phyloP scores from a whole-genome alignment of 225 moss, liverwort and hornwort species.

The Bryoerythrophyllum caledonicum region DNA sequence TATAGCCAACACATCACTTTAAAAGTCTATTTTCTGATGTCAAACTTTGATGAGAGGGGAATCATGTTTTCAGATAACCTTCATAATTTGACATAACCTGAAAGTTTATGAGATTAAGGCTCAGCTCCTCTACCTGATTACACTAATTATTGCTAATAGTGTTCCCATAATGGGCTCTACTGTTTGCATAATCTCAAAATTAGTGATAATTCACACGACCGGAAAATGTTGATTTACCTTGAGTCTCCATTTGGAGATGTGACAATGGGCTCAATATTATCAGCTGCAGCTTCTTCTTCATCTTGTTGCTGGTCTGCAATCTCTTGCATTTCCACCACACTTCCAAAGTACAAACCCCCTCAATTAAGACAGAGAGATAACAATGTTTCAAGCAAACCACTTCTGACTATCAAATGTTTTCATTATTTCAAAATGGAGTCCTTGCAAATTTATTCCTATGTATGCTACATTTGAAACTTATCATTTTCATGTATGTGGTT shows the following conservation, averaged over 20 bases:
- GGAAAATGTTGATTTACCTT: conserved; percentile 6
- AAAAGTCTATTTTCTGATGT: not conserved
- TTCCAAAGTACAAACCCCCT: conserved; percentile 13
- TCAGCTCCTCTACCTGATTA: not conserved
- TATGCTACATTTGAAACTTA: not conserved
- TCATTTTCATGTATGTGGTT: not conserved
- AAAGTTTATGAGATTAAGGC: not conserved
- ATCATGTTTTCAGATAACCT: not conserved
- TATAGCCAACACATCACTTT: conserved; percentile 7
- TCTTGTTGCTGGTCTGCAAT: conserved; percentile 73
- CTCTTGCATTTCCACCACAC: conserved; percentile 90
- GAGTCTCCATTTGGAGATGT: not conserved
- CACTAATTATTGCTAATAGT: not conserved
- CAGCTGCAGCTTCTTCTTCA: conserved; percentile 34
- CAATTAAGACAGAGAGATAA: not conserved
- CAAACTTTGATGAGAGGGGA: not conserved
- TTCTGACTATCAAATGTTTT: not conserved
- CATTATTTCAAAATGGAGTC: not conserved
- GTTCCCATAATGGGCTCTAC: too few species aligned
- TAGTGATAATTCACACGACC: not conserved
- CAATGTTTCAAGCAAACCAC: not conserved
- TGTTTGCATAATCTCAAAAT: not conserved
- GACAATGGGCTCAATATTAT: not conserved
- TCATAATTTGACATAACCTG: not conserved
- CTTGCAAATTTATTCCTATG: not conserved